Base-by-base conservation (phyloP, 2,329 filamentous ascomycete species). In the Cladophialophora bantiana region DNA sequence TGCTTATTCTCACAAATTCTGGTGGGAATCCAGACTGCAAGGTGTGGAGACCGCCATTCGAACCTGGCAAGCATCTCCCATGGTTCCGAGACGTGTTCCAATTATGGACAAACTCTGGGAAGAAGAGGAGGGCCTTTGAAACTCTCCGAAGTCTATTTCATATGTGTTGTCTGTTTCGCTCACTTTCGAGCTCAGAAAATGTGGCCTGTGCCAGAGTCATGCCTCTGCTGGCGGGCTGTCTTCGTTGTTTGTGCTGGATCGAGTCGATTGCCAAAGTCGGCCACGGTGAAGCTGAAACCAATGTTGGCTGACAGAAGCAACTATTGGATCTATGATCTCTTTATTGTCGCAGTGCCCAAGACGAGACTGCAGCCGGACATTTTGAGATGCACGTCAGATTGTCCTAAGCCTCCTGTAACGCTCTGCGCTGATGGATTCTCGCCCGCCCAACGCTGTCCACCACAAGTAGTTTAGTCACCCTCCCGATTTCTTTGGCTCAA, bases 341-440 rank as follows among this genome's bases (percentile, higher is more conserved):
- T 26, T 12, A n/a, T 12, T 34, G 52, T n/a, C 5, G 52, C 52
- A 55, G 34, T 34, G 3, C 12, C 7, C 31, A 55, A 55, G 13
- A 10, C 31, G 4, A 55, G 32, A 15, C 31, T 34, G 31, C 52
- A 55, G 31, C 55, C 55, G 31, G 36, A 31, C 55, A 12, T 15
- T 38, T 58, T 42, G 55, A 58, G 35, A 58, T 58, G 55, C 55
- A 58, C n/a, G 55, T 58, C 55, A 58, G 55, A 58, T 42, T 18
- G 35, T 12, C 34, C 55, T 26, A 58, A 32, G 55, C 18, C n/a
- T 38, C 15, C n/a, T 20, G 55, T 36, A 18, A n/a, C 45, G 9
- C 18, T 9, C 45, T 26, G 20, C 18, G 45, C 45, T 50, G 45
- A 50, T 50, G 45, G 45, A 18, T 26, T 50, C 12, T 26, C 7